phyloP scores from a whole-genome alignment of 1,139 yeast genomes.

The Diutina sp. region DNA sequence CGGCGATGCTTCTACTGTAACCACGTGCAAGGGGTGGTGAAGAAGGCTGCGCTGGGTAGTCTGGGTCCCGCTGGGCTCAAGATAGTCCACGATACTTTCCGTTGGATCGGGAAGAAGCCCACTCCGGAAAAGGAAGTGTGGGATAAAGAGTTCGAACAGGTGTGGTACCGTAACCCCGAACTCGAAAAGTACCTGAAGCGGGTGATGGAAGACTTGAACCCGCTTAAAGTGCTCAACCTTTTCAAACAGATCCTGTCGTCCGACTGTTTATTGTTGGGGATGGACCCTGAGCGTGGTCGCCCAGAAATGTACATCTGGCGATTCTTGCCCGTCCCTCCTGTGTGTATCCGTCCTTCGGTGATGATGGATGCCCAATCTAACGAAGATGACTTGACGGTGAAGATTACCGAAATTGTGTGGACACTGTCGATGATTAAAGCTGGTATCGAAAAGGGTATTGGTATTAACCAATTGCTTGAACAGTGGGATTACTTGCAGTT shows the following conservation, averaged over 20 bases:
- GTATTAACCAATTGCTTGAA: slow-evolving; percentile 88
- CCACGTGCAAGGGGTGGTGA: slow-evolving; percentile 89
- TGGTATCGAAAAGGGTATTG: slow-evolving; percentile 89
- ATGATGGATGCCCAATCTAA: slow-evolving; percentile 78
- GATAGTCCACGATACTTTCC: slow-evolving; percentile 88
- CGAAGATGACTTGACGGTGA: slow-evolving; percentile 95
- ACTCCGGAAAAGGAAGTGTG: slow-evolving; percentile 77
- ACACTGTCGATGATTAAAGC: slow-evolving; percentile 86
- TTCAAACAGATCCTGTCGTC: slow-evolving; percentile 76
- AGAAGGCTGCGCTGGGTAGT: slow-evolving; percentile 79
- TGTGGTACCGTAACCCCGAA: slow-evolving; percentile 67
- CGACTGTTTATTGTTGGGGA: slow-evolving; percentile 88
- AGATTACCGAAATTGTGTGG: slow-evolving; percentile 93
- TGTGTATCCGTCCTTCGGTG: slow-evolving; percentile 95
- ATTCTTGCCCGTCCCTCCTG: slow-evolving; percentile 97
- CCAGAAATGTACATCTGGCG: slow-evolving; percentile 98
- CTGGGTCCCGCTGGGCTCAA: slow-evolving; percentile 88
- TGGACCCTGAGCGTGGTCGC: slow-evolving; percentile 74
- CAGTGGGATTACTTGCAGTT: slow-evolving; percentile 97
- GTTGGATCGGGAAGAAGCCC: slow-evolving; percentile 89
- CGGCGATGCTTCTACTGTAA: slow-evolving; percentile 82
- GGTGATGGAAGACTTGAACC: slow-evolving; percentile 90
- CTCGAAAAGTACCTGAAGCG: slow-evolving; percentile 76
- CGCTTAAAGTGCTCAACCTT: slow-evolving; percentile 74
- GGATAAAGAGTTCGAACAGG: slow-evolving; percentile 75